Evolutionary conservation across 1,284 basidiomycete genomes (phyloP).

Genomic region (Pseudozyma sp.): DNA sequence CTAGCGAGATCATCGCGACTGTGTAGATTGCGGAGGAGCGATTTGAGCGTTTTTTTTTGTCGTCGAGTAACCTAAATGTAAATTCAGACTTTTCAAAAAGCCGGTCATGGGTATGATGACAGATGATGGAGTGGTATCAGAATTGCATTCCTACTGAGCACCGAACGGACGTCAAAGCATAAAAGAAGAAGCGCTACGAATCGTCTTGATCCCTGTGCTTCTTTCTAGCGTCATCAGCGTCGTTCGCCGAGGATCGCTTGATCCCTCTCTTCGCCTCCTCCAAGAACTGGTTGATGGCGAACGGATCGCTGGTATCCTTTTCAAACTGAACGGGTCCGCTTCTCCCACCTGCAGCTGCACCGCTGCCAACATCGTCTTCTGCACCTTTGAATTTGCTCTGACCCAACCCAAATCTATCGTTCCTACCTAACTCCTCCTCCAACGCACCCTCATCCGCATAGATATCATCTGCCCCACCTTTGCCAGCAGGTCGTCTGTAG

Average conservation of each 20-base stretch:
- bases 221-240: constrained; percentile 19
- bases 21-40: constrained; percentile 39
- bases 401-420: constrained; percentile 92
- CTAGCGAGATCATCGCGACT: constrained; percentile 66
- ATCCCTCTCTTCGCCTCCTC: constrained; percentile 94
- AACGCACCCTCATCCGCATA: constrained; percentile 93
- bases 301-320: constrained; percentile 95
- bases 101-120: background rate
- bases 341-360: constrained; percentile 63
- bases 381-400: constrained; percentile 85
- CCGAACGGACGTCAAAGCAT: background rate
- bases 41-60: background rate
- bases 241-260: constrained; percentile 72
- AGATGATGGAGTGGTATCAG: background rate
- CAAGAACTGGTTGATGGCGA: constrained; percentile 95
- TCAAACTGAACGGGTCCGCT: constrained; percentile 97
- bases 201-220: constrained; percentile 13
- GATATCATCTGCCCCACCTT: constrained; percentile 70
- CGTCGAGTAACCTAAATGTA: constrained; percentile 13
- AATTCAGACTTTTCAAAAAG: constrained; percentile 5
- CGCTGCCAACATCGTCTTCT: constrained; percentile 76
- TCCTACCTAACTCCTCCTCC: constrained; percentile 86
- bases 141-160: background rate
- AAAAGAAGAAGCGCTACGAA: background rate
- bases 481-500: constrained; percentile 85